phyloP scores from a whole-genome alignment of 495 filamentous ascomycete species.

The Aspergillus sparsus region DNA sequence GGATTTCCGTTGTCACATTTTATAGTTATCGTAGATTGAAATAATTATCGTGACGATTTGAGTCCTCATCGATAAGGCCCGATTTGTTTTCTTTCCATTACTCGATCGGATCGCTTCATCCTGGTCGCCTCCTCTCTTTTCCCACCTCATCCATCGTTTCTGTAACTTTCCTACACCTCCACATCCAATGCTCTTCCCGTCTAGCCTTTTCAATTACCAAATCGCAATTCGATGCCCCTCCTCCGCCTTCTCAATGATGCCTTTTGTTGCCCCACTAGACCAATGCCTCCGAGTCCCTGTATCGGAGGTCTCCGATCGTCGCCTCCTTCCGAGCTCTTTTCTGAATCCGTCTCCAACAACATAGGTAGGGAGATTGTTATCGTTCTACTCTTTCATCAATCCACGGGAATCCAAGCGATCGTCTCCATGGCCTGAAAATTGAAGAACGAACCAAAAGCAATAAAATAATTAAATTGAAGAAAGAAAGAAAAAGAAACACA shows the following conservation, averaged over 20 bases:
- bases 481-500: not conserved
- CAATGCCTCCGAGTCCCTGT: not conserved
- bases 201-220: slow-evolving; percentile 8
- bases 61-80: slow-evolving; percentile 7
- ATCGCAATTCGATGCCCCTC: slow-evolving; percentile 11
- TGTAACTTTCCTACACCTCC: not conserved
- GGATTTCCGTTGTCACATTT: not conserved
- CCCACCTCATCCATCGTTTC: not conserved
- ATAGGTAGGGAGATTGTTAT: not conserved
- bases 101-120: slow-evolving; percentile 23
- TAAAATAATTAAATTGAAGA: no score
- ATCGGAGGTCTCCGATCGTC: slow-evolving; percentile 34
- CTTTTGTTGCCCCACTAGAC: slow-evolving; percentile 10
- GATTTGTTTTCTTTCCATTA: slow-evolving; percentile 12
- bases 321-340: slow-evolving; percentile 17
- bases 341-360: not conserved
- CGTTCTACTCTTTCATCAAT: not conserved
- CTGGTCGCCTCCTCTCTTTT: slow-evolving; percentile 5
- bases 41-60: not conserved
- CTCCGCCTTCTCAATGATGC: not conserved
- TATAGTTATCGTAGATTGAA: not conserved
- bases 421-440: not conserved
- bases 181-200: slow-evolving; percentile 3
- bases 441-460: no score
- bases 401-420: not conserved